These are phyloP conservation scores for Skeletonema grethae DNA, from an alignment of 108 stramenopile genomes.

Conservation along the genomic window DNA sequence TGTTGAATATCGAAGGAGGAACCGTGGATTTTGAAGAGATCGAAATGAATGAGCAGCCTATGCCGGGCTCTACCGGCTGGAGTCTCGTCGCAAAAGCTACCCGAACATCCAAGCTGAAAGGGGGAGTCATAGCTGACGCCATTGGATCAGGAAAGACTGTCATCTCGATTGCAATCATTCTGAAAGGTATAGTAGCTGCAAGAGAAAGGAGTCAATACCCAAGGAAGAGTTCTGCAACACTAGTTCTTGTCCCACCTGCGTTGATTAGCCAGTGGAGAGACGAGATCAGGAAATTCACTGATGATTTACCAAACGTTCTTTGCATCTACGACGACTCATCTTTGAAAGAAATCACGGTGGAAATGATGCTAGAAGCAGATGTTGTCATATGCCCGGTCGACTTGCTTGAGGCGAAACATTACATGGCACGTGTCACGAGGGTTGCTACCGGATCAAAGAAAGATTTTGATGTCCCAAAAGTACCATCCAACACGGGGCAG, in stretches of 20 bases:
- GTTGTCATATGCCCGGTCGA: constrained; percentile 68
- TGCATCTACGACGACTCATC: constrained; percentile 52
- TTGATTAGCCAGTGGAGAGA: constrained; percentile 73
- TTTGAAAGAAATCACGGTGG: constrained; percentile 41
- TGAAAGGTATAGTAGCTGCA: constrained; percentile 53
- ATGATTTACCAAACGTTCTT: constrained; percentile 45
- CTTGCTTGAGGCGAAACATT: constrained; percentile 57
- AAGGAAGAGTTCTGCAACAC: constrained; percentile 56
- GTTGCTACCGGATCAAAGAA: constrained; percentile 23
- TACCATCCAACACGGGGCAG: constrained; percentile 48
- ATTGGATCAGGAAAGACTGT: constrained; percentile 86
- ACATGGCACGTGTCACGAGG: constrained; percentile 50
- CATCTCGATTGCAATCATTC: constrained; percentile 74
- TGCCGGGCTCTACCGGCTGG: constrained; percentile 69
- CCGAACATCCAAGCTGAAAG: constrained; percentile 43
- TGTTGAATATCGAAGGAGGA: constrained; percentile 63
- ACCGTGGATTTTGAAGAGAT: constrained; percentile 56
- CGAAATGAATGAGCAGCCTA: constrained; percentile 62
- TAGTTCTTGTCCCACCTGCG: constrained; percentile 78
- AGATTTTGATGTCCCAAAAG: constrained; percentile 40
- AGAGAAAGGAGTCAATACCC: constrained; percentile 28
- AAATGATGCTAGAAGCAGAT: constrained; percentile 61
- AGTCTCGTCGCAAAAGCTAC: constrained; percentile 64
- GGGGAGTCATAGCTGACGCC: constrained; percentile 85
- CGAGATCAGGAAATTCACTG: constrained; percentile 68